A percentile compares a stretch with the other conserved stretches of the same genome.
Evolutionary conservation across 2,329 filamentous ascomycete genomes (phyloP).

Genomic region (Aspergillus sp.): DNA sequence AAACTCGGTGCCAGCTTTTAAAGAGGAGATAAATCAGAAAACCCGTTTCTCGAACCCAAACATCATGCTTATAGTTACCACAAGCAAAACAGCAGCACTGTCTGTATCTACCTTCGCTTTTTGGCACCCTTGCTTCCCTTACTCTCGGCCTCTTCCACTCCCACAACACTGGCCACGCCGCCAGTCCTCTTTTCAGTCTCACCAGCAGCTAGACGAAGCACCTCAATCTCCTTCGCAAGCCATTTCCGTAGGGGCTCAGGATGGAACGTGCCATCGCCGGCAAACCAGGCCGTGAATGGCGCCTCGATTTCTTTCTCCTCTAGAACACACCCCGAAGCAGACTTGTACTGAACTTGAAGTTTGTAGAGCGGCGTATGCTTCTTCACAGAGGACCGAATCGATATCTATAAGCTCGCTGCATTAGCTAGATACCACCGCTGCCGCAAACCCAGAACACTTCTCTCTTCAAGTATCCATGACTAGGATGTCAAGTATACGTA

Average conservation of each 20-base stretch:
- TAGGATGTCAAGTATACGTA: slow-evolving; percentile 27
- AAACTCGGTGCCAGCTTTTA: not conserved
- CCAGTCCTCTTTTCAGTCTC: slow-evolving; percentile 40
- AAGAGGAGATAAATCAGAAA: not conserved
- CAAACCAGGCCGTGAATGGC: slow-evolving; percentile 66
- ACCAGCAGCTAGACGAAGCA: slow-evolving; percentile 56
- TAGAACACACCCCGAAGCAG: slow-evolving; percentile 43
- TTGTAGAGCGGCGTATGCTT: slow-evolving; percentile 85
- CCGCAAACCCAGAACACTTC: too few species aligned
- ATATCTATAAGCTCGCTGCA: slow-evolving; percentile 58
- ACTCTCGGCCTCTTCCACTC: slow-evolving; percentile 16
- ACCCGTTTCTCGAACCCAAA: not conserved
- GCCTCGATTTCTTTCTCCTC: slow-evolving; percentile 57
- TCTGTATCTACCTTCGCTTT: slow-evolving; percentile 19
- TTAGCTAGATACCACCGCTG: not conserved
- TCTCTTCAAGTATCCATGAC: not conserved
- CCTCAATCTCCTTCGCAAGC: slow-evolving; percentile 62
- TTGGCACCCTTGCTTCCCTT: slow-evolving; percentile 19
- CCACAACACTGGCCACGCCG: slow-evolving; percentile 27
- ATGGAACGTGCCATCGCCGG: slow-evolving; percentile 61
- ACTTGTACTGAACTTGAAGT: slow-evolving; percentile 62
- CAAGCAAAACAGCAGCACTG: not conserved
- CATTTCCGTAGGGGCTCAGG: slow-evolving; percentile 65
- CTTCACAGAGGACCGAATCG: slow-evolving; percentile 71
- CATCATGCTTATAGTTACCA: not conserved